Evolutionary conservation across 441 rosid species (phyloP).

Genomic region (Pelargonium hybrid): DNA sequence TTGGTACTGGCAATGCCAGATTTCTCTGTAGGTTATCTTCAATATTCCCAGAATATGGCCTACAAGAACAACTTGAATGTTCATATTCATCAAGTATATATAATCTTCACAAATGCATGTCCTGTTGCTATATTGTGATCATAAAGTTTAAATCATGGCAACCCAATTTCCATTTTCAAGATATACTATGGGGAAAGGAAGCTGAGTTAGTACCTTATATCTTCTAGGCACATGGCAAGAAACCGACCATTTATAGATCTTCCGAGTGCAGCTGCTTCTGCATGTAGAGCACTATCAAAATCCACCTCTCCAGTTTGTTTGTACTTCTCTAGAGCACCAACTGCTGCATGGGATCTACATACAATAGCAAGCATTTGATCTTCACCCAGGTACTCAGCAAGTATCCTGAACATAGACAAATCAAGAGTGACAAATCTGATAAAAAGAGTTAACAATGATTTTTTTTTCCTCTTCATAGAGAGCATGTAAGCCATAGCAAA

Average conservation of each 20-base stretch:
- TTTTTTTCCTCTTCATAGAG: not conserved
- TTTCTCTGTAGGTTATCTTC: slow-evolving; percentile 31
- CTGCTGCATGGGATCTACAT: slow-evolving; percentile 36
- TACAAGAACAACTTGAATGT: slow-evolving; percentile 16
- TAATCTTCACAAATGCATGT: not conserved
- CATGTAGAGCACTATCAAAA: slow-evolving; percentile 25
- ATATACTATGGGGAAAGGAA: not conserved
- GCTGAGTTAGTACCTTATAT: slow-evolving; percentile 29
- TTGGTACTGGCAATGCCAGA: slow-evolving; percentile 38
- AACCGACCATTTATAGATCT: slow-evolving; percentile 36
- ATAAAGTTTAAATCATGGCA: no score
- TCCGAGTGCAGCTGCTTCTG: slow-evolving; percentile 35
- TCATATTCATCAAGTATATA: not conserved
- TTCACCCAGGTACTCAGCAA: slow-evolving; percentile 54
- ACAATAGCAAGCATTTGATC: slow-evolving; percentile 58
- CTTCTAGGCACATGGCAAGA: slow-evolving; percentile 43
- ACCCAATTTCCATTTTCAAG: not conserved
- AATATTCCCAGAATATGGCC: slow-evolving; percentile 29
- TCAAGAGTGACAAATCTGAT: not conserved
- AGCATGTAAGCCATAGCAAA: not conserved
- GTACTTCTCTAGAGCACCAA: slow-evolving; percentile 27
- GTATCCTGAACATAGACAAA: slow-evolving; percentile 28
- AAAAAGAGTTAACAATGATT: not conserved
- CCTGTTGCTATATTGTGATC: no score
- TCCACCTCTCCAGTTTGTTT: slow-evolving; percentile 30